Base-by-base conservation (phyloP, 202 grass and related monocot species). In the Saccharum hybrid region DNA sequence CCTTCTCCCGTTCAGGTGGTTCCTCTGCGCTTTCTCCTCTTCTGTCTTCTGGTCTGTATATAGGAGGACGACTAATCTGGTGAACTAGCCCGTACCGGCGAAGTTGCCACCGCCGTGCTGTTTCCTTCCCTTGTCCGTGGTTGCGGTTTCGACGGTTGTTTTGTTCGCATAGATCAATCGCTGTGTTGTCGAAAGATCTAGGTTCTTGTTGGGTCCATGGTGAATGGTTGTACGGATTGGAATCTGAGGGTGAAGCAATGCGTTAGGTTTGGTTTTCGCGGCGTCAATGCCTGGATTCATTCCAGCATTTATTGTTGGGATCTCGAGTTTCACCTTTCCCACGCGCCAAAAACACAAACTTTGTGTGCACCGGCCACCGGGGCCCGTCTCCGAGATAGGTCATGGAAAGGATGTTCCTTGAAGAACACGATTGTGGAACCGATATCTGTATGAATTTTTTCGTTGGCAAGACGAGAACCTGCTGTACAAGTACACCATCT, bases 1-100 rank as follows among this genome's bases (percentile, higher is more conserved):
- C 21, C 13, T 22, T 36, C 42, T 26, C 46, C 22, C 18, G 49
- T 84, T 77, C 49, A 77, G 63, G 82, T 77, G 37, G 16, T 68
- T 84, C 36, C 54, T 54, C 33, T 1, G 28, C 18, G 23, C 4
- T 26, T 6, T 19, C 21, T 56, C 43, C 7, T 10, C 14, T 1
- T 12, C 42, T 1, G 33, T 4, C 19, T 3, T 16, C 68, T 5
- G 52, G 2, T 61, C 34, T 10, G 37, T 15, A 52, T 5, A 9
- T 3, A 28, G 60, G 42, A 66, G 16, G 41, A 33, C 34, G 21
- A 10, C 49, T 23, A 77, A 77, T 77, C 74, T 71, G 30, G 37
- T 4, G 63, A 56, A 37, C 9, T 21, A 57, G 48, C 18, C 4
- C 28, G 31, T 30, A 30, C 14, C 26, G 63, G 71, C 18, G 19